Evolutionary conservation across 371 early-diverging fungal species (phyloP), one percentile per base, ranked within the genome.

Genomic region (Funneliformis caledonium): DNA sequence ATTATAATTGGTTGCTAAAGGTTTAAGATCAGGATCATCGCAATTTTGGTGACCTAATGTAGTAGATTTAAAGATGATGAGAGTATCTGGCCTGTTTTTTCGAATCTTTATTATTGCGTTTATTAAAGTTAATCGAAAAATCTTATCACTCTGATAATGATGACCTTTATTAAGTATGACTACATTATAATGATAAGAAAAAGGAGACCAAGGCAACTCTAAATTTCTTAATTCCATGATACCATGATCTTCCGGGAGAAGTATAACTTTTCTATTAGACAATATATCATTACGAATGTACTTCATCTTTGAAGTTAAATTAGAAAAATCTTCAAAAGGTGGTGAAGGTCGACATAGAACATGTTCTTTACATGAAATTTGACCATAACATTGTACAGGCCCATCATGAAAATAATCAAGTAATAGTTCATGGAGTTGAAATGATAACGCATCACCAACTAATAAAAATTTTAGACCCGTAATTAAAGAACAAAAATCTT

Each of bases 401-500:
- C 85, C 87, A 74, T 87, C 86, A 47, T 88, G 83, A 31, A 88
- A 82, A 7, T 86, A 83, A 80, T 89, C 88, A 61, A 90, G 81
- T 33, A 90, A 72, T 1, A 89, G 67, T 50, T 91, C 91, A 81
- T 91, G 91, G 19, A 89, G 82, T 77, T 90, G 90, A 76, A 87
- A 90, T 56, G 89, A 89, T 0, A 88, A 85, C 11, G 87, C 69
- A 82, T 91, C 92, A 48, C 92, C 92, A 0, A 88, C 90, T 16
- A 91, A 62, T 37, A 89, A 80, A 56, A 91, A 83, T 48, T 86
- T 77, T 47, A 86, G 81, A 0, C 88, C 86, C 31, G 70, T 76
- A 48, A 89, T 33, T 2, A 83, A 52, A 6, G 81, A 67, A 74
- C 89, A 88, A 86, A 86, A 87, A 22, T 84, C 68, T 14, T 67